Base-by-base conservation (phyloP, 1,284 basidiomycete species). In the Trametes pubescens region DNA sequence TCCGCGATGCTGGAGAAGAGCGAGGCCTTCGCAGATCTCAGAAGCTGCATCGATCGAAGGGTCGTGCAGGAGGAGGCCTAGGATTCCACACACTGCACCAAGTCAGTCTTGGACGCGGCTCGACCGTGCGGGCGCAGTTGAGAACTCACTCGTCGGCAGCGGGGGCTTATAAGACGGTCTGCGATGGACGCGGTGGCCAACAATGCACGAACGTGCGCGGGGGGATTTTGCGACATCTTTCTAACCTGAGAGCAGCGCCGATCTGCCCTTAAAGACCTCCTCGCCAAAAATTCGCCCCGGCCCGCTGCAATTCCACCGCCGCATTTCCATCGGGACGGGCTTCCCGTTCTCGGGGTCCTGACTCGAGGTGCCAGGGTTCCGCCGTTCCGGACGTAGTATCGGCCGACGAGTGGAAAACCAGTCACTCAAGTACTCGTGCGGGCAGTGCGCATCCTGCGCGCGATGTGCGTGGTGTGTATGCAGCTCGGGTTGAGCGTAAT, bases 1-100 rank as follows among this genome's bases (percentile, higher is more conserved):
- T 37, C 97, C 97, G 75, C 96, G 86, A 76, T 98, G 96, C 76
- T 98, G 96, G 16, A 98, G 82, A 52, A 98, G 82, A 38, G 94
- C 93, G 22, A 98, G 84, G 47, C 94, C 95, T 77, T 98, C 96
- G 70, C 89, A 91, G 75, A 97, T 95, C 78, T 97, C 95, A 26
- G 87, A 76, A 34, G 94, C 95, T 49, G 89, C 92, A 76, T 95
- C 89, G 74, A 88, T 78, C 52, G 80, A 81, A 51, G 92, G 81
- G 76, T 96, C 93, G 75, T 93, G 90, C 62, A 94, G 82, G 55
- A 96, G 84, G 43, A 96, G 81, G 72, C 94, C 95, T 68, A 96
- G 83, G 73, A 96, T 93, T 68, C 94, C 94, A 78, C 94, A 97
- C 94, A 96, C 90, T 72, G 65, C 10, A n/a, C 46, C 14, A 48